Evolutionary conservation across 345 rosid genomes (phyloP), one percentile per base, ranked within the genome.

Genomic region (Ceriops tagal): DNA sequence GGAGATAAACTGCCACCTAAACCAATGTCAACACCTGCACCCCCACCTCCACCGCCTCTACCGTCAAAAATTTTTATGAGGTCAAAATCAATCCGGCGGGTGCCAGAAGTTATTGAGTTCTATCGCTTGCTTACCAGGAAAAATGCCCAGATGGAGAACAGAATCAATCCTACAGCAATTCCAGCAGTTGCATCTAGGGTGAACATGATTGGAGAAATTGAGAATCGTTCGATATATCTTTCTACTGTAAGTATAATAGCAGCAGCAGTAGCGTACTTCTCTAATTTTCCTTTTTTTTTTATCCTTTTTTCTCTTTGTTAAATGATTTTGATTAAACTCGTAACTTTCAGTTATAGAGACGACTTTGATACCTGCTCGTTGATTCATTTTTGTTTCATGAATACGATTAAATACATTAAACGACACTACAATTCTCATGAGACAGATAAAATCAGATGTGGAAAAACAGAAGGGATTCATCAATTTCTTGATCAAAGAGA

Each of bases 141-240:
- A 74, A 93, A 88, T 77, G 82, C 81, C 61, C 75, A 69, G 39
- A 73, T 77, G 71, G 88, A 79, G 35, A 87, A 77, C 75, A 88
- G 53, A 71, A 53, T 71, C 77, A 86, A 72, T 71, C 61, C 73
- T 37, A 55, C 81, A 34, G 81, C 80, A 47, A 73, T 64, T 61
- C 81, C 86, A 16, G 77, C 32, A 1, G 77, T 78, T 47, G 81
- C 86, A 68, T 83, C 79, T 67, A 82, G 69, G 61, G 79, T 52
- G 71, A 87, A 84, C 82, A 89, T 95, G 99, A 95, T 95, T 30
- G 99, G 99, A 71, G 99, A 95, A 74, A 91, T 95, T 34, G 99
- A 95, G 82, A 88, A 95, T 64, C 89, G 99, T 7, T 95, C 99
- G 20, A 78, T 84, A 10, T 87, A 95, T 84, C 83, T 95, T 70